Conservation (phyloP, 805 yeast species). For the Candida bentonensis region DNA sequence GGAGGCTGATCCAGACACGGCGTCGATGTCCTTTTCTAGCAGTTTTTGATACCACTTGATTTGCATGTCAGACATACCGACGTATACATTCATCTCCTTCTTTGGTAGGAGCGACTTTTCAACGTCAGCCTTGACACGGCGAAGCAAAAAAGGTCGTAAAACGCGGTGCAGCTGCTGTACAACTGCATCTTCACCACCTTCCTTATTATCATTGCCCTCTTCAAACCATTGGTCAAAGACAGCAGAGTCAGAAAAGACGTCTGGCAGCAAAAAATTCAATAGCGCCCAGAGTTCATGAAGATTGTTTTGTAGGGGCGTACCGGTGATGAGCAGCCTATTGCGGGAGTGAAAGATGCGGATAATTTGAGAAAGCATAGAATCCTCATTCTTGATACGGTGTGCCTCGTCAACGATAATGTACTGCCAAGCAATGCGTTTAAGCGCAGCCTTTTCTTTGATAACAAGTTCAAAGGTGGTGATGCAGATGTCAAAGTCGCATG, state of each 20-base stretch:
- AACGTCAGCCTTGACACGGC: slow-evolving; percentile 88
- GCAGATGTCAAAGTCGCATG: slow-evolving; percentile 75
- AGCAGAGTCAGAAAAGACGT: slow-evolving; percentile 85
- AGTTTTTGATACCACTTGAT: slow-evolving; percentile 76
- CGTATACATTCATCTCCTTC: slow-evolving; percentile 75
- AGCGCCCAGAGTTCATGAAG: slow-evolving; percentile 95
- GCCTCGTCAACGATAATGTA: slow-evolving; percentile 92
- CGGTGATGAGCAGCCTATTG: slow-evolving; percentile 78
- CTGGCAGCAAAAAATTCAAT: slow-evolving; percentile 79
- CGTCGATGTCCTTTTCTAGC: slow-evolving; percentile 85
- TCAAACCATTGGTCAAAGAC: slow-evolving; percentile 84
- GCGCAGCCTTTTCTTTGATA: slow-evolving; percentile 66
- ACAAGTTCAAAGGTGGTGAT: slow-evolving; percentile 90
- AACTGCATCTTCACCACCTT: slow-evolving; percentile 33
- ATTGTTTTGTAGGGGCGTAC: slow-evolving; percentile 92
- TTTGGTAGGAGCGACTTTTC: slow-evolving; percentile 84
- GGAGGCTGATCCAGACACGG: slow-evolving; percentile 85
- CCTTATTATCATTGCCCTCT: slow-evolving; percentile 21
- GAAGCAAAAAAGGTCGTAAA: slow-evolving; percentile 69
- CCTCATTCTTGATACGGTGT: slow-evolving; percentile 91
- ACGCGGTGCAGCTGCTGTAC: slow-evolving; percentile 84
- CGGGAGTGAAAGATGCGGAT: slow-evolving; percentile 77
- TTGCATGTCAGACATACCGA: slow-evolving; percentile 97
- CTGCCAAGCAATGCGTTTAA: slow-evolving; percentile 82
- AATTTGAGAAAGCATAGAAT: slow-evolving; percentile 77